phyloP scores from a whole-genome alignment of 768 basidiomycete species.

The Leccinum pellstonianum region DNA sequence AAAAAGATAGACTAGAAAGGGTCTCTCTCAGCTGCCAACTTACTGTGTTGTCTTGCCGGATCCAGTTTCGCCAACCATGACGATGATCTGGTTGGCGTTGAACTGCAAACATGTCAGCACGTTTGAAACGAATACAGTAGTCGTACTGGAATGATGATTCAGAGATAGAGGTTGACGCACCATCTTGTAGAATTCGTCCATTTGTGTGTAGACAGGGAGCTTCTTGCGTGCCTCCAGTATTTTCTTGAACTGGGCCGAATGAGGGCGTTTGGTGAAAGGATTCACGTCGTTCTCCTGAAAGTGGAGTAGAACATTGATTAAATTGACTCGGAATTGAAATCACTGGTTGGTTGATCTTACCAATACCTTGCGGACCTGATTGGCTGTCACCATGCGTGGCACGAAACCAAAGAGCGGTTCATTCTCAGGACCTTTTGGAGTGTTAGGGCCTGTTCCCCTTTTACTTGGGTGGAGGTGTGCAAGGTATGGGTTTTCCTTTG shows the following conservation, averaged over 20 bases:
- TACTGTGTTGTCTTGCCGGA: constrained; percentile 96
- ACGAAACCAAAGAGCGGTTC: constrained; percentile 75
- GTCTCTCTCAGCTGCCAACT: constrained; percentile 33
- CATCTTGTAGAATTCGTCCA: constrained; percentile 90
- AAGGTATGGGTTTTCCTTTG: constrained; percentile 54
- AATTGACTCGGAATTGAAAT: not conserved
- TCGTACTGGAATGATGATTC: not conserved
- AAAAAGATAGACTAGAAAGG: constrained; percentile 20
- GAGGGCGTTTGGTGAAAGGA: constrained; percentile 83
- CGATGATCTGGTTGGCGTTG: constrained; percentile 67
- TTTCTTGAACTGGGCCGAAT: constrained; percentile 77
- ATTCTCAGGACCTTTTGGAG: constrained; percentile 28
- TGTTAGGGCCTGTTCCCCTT: constrained; percentile 20
- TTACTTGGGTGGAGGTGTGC: constrained; percentile 40
- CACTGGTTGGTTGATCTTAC: constrained; percentile 40
- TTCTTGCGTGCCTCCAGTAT: constrained; percentile 84
- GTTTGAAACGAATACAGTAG: not conserved
- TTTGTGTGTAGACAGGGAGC: constrained; percentile 88
- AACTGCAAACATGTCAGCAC: constrained; percentile 22
- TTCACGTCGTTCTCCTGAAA: constrained; percentile 75
- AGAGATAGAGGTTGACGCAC: constrained; percentile 46
- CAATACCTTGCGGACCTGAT: constrained; percentile 68
- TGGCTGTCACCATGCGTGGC: constrained; percentile 63
- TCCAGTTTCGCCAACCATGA: constrained; percentile 94
- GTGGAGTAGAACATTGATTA: not conserved